Evolutionary conservation across 257 asterid species (phyloP).

Genomic region (Nemophila menziesii): DNA sequence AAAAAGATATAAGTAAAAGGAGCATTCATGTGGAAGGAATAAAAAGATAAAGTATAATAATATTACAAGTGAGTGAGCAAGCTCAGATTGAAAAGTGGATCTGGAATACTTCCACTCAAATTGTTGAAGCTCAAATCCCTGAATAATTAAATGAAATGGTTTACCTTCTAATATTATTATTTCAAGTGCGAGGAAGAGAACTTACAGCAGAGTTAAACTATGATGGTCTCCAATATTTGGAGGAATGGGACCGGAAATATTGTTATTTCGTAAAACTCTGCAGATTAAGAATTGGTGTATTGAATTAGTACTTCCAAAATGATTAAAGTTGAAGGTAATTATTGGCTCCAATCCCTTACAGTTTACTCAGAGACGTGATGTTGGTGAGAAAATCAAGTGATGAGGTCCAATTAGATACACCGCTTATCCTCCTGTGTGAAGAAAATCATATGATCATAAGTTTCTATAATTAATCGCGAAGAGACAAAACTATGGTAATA

Average conservation of each 20-base stretch:
- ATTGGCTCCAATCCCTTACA: slow-evolving; percentile 47
- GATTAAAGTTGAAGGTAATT: background rate
- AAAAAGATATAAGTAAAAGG: background rate
- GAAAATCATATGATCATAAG: slow-evolving; percentile 14
- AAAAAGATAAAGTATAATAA: slow-evolving; percentile 4
- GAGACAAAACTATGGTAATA: slow-evolving; percentile 4
- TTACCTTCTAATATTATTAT: background rate
- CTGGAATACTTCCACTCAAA: slow-evolving; percentile 50
- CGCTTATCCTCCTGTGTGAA: slow-evolving; percentile 85
- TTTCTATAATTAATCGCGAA: slow-evolving; percentile 1
- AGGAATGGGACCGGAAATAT: slow-evolving; percentile 69
- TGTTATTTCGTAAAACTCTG: slow-evolving; percentile 70
- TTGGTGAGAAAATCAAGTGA: slow-evolving; percentile 45
- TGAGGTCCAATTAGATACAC: slow-evolving; percentile 57
- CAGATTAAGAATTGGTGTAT: slow-evolving; percentile 1
- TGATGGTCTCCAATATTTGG: slow-evolving; percentile 34
- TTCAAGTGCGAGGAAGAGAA: background rate
- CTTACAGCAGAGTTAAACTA: slow-evolving; percentile 54
- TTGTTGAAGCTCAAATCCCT: slow-evolving; percentile 93
- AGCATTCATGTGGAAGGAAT: background rate
- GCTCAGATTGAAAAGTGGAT: slow-evolving; percentile 38
- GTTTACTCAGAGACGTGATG: slow-evolving; percentile 35
- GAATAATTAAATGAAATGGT: slow-evolving; percentile 15
- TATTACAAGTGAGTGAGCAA: slow-evolving; percentile 45
- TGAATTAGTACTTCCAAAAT: slow-evolving; percentile 4